Conservation (phyloP, 2,329 filamentous ascomycete species). For the Phoma herbarum region DNA sequence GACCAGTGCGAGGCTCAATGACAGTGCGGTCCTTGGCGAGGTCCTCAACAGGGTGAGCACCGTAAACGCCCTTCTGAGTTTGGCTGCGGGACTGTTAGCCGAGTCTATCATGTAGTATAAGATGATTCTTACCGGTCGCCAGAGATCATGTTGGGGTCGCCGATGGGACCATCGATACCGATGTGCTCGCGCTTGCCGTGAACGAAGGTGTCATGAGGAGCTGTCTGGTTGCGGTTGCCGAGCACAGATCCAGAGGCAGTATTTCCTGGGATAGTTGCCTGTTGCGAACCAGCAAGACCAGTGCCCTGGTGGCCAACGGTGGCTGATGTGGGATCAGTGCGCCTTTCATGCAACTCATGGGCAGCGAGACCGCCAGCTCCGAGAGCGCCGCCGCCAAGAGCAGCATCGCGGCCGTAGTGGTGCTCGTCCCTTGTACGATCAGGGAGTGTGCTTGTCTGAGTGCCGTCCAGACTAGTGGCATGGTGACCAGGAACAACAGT, state of each 20-base stretch:
- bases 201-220: conserved; percentile 7
- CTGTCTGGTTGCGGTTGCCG: conserved; percentile 9
- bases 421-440: conserved; percentile 25
- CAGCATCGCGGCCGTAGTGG: conserved; percentile 38
- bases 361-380: conserved; percentile 42
- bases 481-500: conserved; percentile 2
- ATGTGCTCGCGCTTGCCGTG: conserved; percentile 38
- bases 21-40: conserved; percentile 35
- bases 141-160: conserved; percentile 35
- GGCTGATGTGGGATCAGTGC: background rate
- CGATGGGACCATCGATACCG: conserved; percentile 44
- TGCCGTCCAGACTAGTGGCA: conserved; percentile 1
- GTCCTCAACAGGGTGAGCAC: conserved; percentile 31
- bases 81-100: conserved; percentile 20
- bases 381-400: conserved; percentile 40
- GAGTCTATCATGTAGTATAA: background rate
- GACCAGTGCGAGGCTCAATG: conserved; percentile 52
- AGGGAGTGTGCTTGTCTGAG: conserved; percentile 12
- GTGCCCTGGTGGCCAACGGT: conserved; percentile 2
- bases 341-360: conserved; percentile 34
- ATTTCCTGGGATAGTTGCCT: conserved; percentile 15
- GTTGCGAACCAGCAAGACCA: conserved; percentile 10
- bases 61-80: conserved; percentile 30
- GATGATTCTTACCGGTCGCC: conserved; percentile 40
- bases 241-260: conserved; percentile 4